A percentile compares a stretch with the other conserved stretches of the same genome.
Conservation (phyloP, 108 stramenopile species). For the Parietichytrium sp. region DNA sequence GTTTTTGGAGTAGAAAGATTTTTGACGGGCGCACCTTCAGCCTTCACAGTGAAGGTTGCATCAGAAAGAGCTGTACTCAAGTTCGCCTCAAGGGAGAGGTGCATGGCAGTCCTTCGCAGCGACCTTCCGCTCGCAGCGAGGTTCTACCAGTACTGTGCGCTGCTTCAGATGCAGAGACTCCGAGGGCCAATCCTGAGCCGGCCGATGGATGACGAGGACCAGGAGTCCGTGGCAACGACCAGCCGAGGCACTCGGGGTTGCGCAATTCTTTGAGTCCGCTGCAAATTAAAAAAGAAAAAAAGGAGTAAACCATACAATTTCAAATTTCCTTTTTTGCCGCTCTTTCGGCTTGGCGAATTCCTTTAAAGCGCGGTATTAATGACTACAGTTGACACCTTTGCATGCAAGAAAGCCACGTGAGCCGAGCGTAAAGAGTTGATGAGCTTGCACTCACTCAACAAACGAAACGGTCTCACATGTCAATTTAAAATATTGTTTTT, state of each 20-base stretch:
- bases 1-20: slow-evolving; percentile 32
- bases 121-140: slow-evolving; percentile 5
- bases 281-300: too few relatives aligned
- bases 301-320: too few relatives aligned
- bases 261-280: neutral
- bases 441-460: too few relatives aligned
- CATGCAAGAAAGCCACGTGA: too few relatives aligned
- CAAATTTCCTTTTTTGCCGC: too few relatives aligned
- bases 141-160: slow-evolving; percentile 32
- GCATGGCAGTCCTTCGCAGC: slow-evolving; percentile 8
- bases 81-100: neutral
- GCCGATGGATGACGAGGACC: neutral
- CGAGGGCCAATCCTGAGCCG: slow-evolving; percentile 32
- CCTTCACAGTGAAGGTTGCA: slow-evolving; percentile 10
- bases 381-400: too few relatives aligned
- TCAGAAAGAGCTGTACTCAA: slow-evolving; percentile 27
- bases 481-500: too few relatives aligned
- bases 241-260: slow-evolving; percentile 20
- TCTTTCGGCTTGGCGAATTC: too few relatives aligned
- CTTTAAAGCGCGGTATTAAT: too few relatives aligned
- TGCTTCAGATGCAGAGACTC: slow-evolving; percentile 30
- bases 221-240: neutral
- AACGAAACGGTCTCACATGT: too few relatives aligned
- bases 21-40: slow-evolving; percentile 17
- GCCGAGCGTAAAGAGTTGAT: too few relatives aligned